phyloP scores from a whole-genome alignment of 192 early-diverging fungal species.

The Gryganskiella cystojenkinii region DNA sequence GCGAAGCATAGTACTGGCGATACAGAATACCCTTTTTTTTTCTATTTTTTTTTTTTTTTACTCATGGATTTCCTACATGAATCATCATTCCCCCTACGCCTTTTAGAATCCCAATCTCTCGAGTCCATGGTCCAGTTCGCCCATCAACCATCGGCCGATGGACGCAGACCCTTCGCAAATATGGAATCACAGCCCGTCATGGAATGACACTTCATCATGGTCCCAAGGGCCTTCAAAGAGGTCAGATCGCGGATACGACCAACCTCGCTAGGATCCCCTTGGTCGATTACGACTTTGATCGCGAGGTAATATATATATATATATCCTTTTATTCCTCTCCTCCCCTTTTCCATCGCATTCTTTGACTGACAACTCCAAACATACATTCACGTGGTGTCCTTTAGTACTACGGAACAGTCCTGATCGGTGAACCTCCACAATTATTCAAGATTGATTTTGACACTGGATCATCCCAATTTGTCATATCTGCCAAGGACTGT shows the following conservation, averaged over 20 bases:
- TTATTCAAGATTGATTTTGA: slow-evolving; percentile 77
- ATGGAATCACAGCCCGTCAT: slow-evolving; percentile 12
- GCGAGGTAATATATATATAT: slow-evolving; percentile 27
- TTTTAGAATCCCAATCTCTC: slow-evolving; percentile 20
- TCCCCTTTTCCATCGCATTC: neutral
- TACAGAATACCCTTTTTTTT: neutral
- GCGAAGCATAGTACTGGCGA: neutral
- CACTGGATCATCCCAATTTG: slow-evolving; percentile 72
- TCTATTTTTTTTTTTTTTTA: neutral
- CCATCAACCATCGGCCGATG: slow-evolving; percentile 25
- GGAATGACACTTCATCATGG: neutral
- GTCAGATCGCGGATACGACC: neutral
- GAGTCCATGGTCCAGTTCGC: neutral
- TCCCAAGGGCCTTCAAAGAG: neutral
- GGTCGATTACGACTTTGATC: slow-evolving; percentile 27
- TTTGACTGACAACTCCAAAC: neutral
- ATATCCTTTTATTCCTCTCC: neutral
- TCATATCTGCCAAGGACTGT: slow-evolving; percentile 35
- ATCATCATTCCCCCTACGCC: too few relatives aligned
- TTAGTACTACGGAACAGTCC: slow-evolving; percentile 73
- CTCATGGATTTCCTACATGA: neutral
- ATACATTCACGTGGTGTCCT: neutral
- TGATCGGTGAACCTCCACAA: slow-evolving; percentile 72
- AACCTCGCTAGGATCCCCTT: slow-evolving; percentile 20
- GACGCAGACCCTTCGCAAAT: slow-evolving; percentile 24